Base-by-base conservation (phyloP, 805 yeast genomes). In the Kodamaea leandrae region DNA sequence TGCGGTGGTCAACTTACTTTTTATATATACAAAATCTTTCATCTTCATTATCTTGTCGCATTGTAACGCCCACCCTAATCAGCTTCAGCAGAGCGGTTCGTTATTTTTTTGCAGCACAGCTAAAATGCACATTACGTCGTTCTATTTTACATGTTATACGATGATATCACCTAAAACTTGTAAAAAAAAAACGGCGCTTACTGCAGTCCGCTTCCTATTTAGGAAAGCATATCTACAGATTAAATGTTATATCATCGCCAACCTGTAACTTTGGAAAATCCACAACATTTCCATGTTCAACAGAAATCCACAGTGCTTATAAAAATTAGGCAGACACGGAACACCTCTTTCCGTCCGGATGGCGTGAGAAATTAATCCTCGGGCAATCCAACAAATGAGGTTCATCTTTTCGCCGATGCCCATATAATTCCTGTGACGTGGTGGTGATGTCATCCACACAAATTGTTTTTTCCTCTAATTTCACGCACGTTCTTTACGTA, bases 231-330 rank as follows among this genome's bases (percentile, higher is more conserved):
- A 14, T 42, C 34, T 42, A 28, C 45, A 42, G 37, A 13, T 38
- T 38, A n/a, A 18, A 15, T 18, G 23, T 37, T 38, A 25, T 29
- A 32, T 38, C 47, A 44, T 17, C 15, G 37, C 14, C 19, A 44
- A 44, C 28, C 39, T 44, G 47, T 27, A 44, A 35, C 10, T n/a
- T 7, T 10, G n/a, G n/a, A n/a, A n/a, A 6, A 25, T 25, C 13
- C 28, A 21, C 24, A 21, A 7, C 24, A 21, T 21, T 21, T 7
- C 24, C n/a, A n/a, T n/a, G n/a, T n/a, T 21, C 24, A 21, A 21
- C 24, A 21, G 6, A 21, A 21, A 21, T 21, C 24, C 24, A 21
- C 24, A 21, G 24, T 21, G 9, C 24, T 7, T 6, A 9, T 21
- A 9, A 21, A 9, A 7, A 21, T 9, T 9, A n/a, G n/a, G n/a